Base-by-base conservation (phyloP, 1,284 basidiomycete species). In the Laetiporus sulphureus region DNA sequence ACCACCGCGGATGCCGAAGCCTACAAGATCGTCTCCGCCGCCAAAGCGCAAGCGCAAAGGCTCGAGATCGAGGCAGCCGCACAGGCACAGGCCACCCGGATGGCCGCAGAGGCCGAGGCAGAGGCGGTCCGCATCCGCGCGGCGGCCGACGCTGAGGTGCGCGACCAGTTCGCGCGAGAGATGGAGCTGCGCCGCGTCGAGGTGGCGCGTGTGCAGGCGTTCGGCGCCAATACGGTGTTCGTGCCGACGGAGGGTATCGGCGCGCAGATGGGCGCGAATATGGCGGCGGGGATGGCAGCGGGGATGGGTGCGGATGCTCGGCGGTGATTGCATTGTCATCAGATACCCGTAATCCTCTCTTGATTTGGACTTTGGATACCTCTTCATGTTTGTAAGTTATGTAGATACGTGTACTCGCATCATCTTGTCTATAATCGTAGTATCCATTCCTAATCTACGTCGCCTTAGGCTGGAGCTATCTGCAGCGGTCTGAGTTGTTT, bases 1-100 rank as follows among this genome's bases (percentile, higher is more conserved):
- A 77, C 84, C 0, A 67, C 81, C 61, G 78, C 84, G 10, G 85
- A 89, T 56, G 69, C 82, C 1, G 75, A 83, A 38, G 86, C 84
- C 0, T 88, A 87, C 57, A 66, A 71, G 37, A 67, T 84, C 44
- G 73, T 87, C 41, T 75, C 84, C 3, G 79, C 75, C 5, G 86
- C 87, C 3, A 81, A 79, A 55, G 87, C 86, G 2, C 72, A 79
- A 48, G 86, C 85, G 0, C 71, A 86, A 59, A 73, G 69, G 36
- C 67, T 76, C 11, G 76, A 73, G 53, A 85, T 88, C 41, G 79
- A 82, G 50, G 84, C 86, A 5, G 71, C 78, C 49, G 84, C 86
- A 1, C 71, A 80, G 45, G 85, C 83, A 0, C 73, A 81, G 53
- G 84, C 85, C 3, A 87, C 78, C 2, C 71, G 77, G 18, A 57